These are phyloP conservation scores for Suillus placidus DNA, from an alignment of 768 basidiomycete genomes.

Conservation along the genomic window DNA sequence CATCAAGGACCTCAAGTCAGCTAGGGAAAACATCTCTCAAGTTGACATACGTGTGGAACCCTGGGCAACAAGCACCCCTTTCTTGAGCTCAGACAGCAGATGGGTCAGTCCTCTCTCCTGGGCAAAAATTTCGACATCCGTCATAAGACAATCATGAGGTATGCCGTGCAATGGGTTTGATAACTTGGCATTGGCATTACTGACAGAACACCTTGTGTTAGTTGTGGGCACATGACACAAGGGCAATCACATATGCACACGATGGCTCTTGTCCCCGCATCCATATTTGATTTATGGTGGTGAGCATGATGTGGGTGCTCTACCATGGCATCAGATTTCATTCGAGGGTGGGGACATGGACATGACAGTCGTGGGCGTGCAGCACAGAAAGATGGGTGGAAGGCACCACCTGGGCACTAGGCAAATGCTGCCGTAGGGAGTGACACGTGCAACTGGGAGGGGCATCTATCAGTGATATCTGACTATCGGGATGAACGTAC, in stretches of 20 bases:
- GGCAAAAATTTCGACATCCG: constrained; percentile 59
- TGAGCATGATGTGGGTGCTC: constrained; percentile 10
- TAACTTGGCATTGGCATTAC: constrained; percentile 46
- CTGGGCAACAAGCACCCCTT: constrained; percentile 79
- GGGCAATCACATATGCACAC: constrained; percentile 17
- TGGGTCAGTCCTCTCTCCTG: constrained; percentile 46
- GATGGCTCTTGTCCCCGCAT: constrained; percentile 18
- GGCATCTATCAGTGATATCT: not conserved
- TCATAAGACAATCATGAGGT: constrained; percentile 58
- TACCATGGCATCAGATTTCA: constrained; percentile 16
- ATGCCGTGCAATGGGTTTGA: constrained; percentile 64
- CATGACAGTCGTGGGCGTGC: not conserved
- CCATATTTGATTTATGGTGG: constrained; percentile 18
- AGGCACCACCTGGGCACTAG: not conserved
- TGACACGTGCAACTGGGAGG: constrained; percentile 43
- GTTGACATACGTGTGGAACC: constrained; percentile 50
- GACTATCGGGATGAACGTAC: not conserved
- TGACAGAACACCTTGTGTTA: constrained; percentile 9
- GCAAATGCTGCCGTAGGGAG: constrained; percentile 34
- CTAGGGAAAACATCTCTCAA: constrained; percentile 41
- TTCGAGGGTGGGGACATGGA: constrained; percentile 27
- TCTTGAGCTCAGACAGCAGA: constrained; percentile 51
- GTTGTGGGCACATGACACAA: not conserved
- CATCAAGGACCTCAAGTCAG: constrained; percentile 22
- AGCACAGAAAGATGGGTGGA: not conserved